These are phyloP conservation scores for Fusarium incarnatum DNA, from an alignment of 2,329 filamentous ascomycete genomes.

Conservation along the genomic window DNA sequence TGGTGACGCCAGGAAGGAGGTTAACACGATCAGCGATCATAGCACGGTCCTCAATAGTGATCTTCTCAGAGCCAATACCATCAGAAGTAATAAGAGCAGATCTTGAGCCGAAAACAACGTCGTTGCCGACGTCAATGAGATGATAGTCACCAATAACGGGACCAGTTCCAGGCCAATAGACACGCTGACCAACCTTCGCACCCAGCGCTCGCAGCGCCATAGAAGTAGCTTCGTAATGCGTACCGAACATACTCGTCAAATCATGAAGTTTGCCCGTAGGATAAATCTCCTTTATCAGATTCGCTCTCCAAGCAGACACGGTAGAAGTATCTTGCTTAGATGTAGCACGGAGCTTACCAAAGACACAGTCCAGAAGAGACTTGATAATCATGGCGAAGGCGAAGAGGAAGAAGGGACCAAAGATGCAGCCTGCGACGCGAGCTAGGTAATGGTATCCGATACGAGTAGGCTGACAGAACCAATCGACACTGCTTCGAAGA, in stretches of 20 bases:
- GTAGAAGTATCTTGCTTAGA: not conserved
- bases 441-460: conserved; percentile 13
- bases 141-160: not conserved
- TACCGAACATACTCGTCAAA: not conserved
- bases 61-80: not conserved
- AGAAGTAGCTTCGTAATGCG: conserved; percentile 14
- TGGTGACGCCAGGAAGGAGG: not conserved
- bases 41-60: not conserved
- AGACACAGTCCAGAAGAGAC: not conserved
- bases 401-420: conserved; percentile 15
- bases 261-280: not conserved
- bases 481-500: conserved; percentile 7
- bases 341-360: not conserved
- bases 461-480: conserved; percentile 8
- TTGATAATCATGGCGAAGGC: conserved; percentile 6
- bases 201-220: not conserved
- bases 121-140: conserved; percentile 4
- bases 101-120: conserved; percentile 3
- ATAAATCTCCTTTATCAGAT: not conserved
- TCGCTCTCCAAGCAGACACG: not conserved
- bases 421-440: not conserved
- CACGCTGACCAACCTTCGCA: conserved; percentile 1
- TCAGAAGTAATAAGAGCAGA: conserved; percentile 7
- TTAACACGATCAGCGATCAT: conserved; percentile 19
- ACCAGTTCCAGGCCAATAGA: conserved; percentile 14